phyloP scores from a whole-genome alignment of 2,329 filamentous ascomycete species.

The Pseudocercospora pini-densiflorae region DNA sequence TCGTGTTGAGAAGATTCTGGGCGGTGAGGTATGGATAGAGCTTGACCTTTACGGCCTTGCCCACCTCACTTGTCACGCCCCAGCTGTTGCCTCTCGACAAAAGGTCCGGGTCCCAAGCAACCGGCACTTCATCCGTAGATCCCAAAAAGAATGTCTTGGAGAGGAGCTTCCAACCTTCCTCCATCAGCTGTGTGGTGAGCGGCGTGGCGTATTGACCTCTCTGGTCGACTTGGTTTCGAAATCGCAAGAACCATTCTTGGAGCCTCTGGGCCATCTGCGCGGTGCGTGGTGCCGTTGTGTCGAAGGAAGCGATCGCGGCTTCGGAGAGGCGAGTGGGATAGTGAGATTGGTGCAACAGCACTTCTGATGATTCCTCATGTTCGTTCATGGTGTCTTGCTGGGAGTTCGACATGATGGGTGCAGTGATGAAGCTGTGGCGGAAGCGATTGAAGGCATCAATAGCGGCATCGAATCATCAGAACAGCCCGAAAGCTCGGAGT shows the following conservation, averaged over 20 bases:
- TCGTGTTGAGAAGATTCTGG: background rate
- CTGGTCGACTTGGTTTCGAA: background rate
- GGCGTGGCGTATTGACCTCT: background rate
- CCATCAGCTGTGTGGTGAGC: background rate
- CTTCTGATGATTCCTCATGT: background rate
- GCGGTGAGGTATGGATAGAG: background rate
- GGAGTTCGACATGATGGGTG: background rate
- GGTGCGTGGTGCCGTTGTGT: background rate
- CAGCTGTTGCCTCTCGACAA: background rate
- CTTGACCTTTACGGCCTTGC: background rate
- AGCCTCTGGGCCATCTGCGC: background rate
- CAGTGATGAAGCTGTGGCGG: background rate
- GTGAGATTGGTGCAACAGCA: background rate
- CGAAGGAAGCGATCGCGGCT: background rate
- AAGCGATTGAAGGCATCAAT: background rate
- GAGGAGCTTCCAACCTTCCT: background rate
- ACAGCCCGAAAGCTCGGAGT: background rate
- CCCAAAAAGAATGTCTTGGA: background rate
- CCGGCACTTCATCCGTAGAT: background rate
- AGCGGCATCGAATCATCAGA: background rate
- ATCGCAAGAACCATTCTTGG: background rate
- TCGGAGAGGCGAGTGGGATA: background rate
- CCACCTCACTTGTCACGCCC: background rate
- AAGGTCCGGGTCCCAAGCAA: background rate
- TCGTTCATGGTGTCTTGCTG: background rate